Evolutionary conservation across 371 early-diverging fungal genomes (phyloP).

Genomic region (Gilbertella persicaria): DNA sequence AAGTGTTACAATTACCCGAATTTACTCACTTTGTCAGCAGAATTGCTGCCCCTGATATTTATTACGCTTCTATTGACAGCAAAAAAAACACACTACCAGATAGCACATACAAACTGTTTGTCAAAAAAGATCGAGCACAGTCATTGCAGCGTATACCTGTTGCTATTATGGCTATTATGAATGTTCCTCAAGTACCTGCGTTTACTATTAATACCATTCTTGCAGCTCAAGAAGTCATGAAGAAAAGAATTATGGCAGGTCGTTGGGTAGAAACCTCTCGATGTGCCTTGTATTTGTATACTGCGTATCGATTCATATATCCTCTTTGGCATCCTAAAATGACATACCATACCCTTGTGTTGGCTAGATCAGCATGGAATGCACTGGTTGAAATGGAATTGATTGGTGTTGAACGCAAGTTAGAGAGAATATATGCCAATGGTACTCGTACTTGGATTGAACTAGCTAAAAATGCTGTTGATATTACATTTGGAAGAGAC

Average conservation of each 20-base stretch:
- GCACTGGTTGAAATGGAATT: constrained; percentile 49
- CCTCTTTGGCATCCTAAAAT: constrained; percentile 71
- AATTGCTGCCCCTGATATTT: constrained; percentile 34
- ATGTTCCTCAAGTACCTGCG: constrained; percentile 30
- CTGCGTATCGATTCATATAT: constrained; percentile 69
- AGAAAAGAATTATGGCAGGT: constrained; percentile 25
- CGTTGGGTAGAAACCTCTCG: constrained; percentile 56
- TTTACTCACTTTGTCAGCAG: constrained; percentile 40
- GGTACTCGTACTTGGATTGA: constrained; percentile 49
- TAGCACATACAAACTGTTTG: constrained; percentile 1
- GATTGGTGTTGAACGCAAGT: constrained; percentile 40
- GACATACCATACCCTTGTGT: constrained; percentile 62
- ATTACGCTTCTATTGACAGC: constrained; percentile 13
- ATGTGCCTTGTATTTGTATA: constrained; percentile 60
- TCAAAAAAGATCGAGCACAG: constrained; percentile 11
- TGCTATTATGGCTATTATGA: constrained; percentile 19
- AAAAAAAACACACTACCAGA: not conserved
- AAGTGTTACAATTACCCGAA: constrained; percentile 27
- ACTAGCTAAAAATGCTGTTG: constrained; percentile 30
- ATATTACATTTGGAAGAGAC: constrained; percentile 38
- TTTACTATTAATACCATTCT: constrained; percentile 29
- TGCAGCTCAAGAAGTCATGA: constrained; percentile 26
- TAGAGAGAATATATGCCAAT: constrained; percentile 42
- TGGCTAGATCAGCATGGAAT: constrained; percentile 72
- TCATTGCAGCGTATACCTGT: constrained; percentile 6